Base-by-base conservation (phyloP, 2,329 filamentous ascomycete genomes). In the Fulvia fulva region DNA sequence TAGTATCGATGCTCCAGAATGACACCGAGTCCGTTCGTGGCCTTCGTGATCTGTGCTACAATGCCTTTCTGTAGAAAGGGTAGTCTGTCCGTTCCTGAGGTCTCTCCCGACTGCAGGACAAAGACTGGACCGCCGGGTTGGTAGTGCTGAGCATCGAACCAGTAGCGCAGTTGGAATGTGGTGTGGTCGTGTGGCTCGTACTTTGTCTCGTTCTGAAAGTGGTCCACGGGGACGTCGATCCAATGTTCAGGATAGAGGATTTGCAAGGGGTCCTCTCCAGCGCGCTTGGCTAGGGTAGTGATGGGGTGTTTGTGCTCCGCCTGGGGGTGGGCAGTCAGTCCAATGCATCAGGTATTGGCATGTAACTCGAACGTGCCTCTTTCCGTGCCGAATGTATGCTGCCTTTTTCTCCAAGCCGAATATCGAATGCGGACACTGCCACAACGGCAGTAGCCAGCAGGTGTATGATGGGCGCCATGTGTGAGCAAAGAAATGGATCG, bases 1-100 rank as follows among this genome's bases (percentile, higher is more conserved):
- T 96, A 96, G 78, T 95, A 96, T 28, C 91, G 84, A 59, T 96
- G 91, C 76, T 96, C 91, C 2, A 96, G 81, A 49, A 96, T 83
- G 2, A 96, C 87, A 2, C 87, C 90, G 25, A 96, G 75, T 1
- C 91, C 91, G 57, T 85, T 77, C 0, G 88, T 90, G 0, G 87
- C 87, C 65, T 87, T 77, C 3, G 87, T 82, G 19, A 96, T 78
- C 63, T 90, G 81, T 34, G 85, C 80, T 0, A 90, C 78, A 53
- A 96, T 87, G 53, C 91, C 91, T 71, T 94, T 89, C 64, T 91
- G 84, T 9, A 96, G 75, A 68, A 83, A 93, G 0, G 82, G 81
- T 19, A 95, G 76, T 14, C 90, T 81, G 30, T 72, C 83, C n/a
- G 72, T 75, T 8, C 81, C 88, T 59, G 76, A 76, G 0, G 85